A percentile compares a stretch with the other conserved stretches of the same genome.
Conservation (phyloP, 768 basidiomycete genomes). For the Mycena vulgaris region DNA sequence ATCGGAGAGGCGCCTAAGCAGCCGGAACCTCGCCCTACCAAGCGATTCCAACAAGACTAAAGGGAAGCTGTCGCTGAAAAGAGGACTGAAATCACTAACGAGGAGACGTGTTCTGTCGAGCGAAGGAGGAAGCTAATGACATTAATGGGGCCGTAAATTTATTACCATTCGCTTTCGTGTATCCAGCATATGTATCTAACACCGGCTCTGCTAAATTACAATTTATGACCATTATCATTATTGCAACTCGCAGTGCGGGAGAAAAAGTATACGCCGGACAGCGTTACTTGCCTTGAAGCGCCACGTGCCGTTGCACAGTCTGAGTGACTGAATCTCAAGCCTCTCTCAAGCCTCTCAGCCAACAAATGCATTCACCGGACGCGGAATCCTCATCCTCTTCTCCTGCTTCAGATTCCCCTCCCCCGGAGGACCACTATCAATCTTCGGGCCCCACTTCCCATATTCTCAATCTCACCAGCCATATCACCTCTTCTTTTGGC, state of each 20-base stretch:
- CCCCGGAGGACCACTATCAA: slow-evolving; percentile 56
- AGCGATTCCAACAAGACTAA: slow-evolving; percentile 5
- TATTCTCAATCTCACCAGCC: slow-evolving; percentile 53
- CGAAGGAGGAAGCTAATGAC: slow-evolving; percentile 19
- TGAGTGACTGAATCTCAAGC: background rate
- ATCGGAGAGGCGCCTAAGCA: slow-evolving; percentile 70
- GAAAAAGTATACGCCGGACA: too few relatives aligned
- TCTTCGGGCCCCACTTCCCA: slow-evolving; percentile 28
- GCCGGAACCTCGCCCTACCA: slow-evolving; percentile 30
- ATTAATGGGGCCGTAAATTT: slow-evolving; percentile 3
- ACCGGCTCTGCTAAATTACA: slow-evolving; percentile 1
- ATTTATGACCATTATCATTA: background rate
- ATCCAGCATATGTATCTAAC: slow-evolving; percentile 34
- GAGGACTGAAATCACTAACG: slow-evolving; percentile 35
- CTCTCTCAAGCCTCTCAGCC: background rate
- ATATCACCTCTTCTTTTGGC: slow-evolving; percentile 52
- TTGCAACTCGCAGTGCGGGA: background rate
- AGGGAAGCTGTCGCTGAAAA: slow-evolving; percentile 31
- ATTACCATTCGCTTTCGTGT: slow-evolving; percentile 32
- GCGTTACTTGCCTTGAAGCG: background rate
- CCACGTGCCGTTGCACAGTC: background rate
- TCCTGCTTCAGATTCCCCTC: slow-evolving; percentile 60
- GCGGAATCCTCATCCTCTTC: slow-evolving; percentile 59
- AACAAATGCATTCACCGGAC: slow-evolving; percentile 51
- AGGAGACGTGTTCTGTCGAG: slow-evolving; percentile 18